A percentile compares a stretch with the other conserved stretches of the same genome.
These are phyloP conservation scores for Vicia villosa DNA, from an alignment of 306 rosid genomes.

Conservation along the genomic window DNA sequence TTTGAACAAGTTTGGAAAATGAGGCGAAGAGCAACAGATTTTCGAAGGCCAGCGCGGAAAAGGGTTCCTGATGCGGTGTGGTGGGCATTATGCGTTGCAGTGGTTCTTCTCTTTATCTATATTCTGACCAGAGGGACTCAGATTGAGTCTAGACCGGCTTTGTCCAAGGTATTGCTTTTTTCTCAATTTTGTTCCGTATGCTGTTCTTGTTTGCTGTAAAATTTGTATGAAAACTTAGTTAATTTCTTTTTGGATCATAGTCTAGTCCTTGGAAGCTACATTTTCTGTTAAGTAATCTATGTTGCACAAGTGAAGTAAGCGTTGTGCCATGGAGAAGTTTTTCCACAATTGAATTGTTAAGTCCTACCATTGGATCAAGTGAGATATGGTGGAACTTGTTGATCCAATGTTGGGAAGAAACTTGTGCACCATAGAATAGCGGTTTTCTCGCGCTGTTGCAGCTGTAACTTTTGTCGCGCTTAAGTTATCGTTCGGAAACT, in stretches of 20 bases:
- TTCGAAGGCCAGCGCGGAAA: conserved; percentile 80
- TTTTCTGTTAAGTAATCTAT: too few relatives aligned
- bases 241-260: conserved; percentile 1
- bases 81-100: conserved; percentile 71
- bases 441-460: too few relatives aligned
- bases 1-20: conserved; percentile 38
- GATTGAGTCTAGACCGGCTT: conserved; percentile 73
- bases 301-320: not conserved
- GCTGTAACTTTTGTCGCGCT: too few relatives aligned
- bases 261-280: not conserved
- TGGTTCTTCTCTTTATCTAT: conserved; percentile 70
- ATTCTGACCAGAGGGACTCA: conserved; percentile 69
- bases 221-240: conserved; percentile 1
- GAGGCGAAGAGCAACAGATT: conserved; percentile 83
- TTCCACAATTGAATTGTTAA: not conserved
- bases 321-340: not conserved
- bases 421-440: too few relatives aligned
- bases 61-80: conserved; percentile 74
- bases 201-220: conserved; percentile 15
- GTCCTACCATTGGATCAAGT: not conserved
- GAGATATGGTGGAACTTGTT: too few relatives aligned
- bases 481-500: too few relatives aligned
- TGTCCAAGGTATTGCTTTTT: conserved; percentile 55
- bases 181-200: not conserved
- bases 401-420: too few relatives aligned